Percentiles rank a stretch among this genome's conserved stretches.
Conservation (phyloP, 2,329 filamentous ascomycete species). For the Pseudogymnoascus pannorum region DNA sequence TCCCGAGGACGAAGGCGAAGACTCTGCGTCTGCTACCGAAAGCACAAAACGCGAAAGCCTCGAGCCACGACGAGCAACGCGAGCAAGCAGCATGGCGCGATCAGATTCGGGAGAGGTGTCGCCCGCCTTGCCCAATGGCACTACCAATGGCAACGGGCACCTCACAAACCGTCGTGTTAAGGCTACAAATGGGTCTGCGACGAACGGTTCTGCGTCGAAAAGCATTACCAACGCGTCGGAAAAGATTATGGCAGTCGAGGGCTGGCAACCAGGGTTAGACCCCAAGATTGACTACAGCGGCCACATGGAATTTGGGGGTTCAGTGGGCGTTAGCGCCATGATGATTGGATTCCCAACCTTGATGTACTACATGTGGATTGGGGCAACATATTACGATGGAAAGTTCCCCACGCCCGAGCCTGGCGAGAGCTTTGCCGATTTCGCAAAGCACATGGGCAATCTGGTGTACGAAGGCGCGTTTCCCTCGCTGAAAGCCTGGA, state of each 20-base stretch:
- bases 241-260: conserved; percentile 36
- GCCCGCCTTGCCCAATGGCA: conserved; percentile 10
- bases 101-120: conserved; percentile 5
- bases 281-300: conserved; percentile 57
- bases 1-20: conserved; percentile 26
- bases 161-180: conserved; percentile 3
- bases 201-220: conserved; percentile 11
- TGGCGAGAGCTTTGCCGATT: conserved; percentile 63
- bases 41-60: conserved; percentile 20
- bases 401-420: conserved; percentile 61
- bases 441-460: conserved; percentile 60
- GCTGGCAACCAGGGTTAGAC: conserved; percentile 53
- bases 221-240: conserved; percentile 13
- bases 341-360: conserved; percentile 90
- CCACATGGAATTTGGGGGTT: conserved; percentile 79
- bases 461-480: conserved; percentile 80
- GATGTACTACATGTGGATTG: conserved; percentile 99
- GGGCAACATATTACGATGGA: conserved; percentile 85
- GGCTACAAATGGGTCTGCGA: conserved; percentile 1
- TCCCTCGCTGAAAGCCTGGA: conserved; percentile 75
- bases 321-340: conserved; percentile 69
- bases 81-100: conserved; percentile 8
- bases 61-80: conserved; percentile 18
- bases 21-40: conserved; percentile 29
- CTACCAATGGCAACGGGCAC: conserved; percentile 14